These are phyloP conservation scores for Syzygium grande DNA, from an alignment of 345 rosid species.

Conservation along the genomic window DNA sequence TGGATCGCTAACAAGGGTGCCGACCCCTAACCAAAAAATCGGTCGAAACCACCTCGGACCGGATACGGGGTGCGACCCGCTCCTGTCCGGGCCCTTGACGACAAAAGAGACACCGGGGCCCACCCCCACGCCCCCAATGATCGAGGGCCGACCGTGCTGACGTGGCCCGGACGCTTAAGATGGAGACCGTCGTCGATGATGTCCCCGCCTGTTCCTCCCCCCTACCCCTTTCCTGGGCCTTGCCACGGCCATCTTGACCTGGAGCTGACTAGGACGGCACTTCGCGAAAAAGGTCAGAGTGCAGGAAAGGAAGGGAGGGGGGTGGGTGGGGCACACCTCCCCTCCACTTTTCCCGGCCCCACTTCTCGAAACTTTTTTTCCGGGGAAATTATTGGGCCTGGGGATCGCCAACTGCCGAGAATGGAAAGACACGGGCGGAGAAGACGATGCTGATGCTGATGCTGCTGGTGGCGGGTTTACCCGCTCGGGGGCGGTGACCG, in stretches of 20 bases:
- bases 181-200: background rate
- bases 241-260: background rate
- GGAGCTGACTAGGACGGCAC: background rate
- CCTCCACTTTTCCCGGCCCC: background rate
- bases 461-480: background rate
- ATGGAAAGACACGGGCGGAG: background rate
- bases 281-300: background rate
- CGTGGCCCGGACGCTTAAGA: background rate
- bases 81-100: background rate
- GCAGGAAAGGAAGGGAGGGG: no score
- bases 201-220: background rate
- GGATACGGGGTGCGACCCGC: background rate
- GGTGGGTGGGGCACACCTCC: no score
- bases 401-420: background rate
- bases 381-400: background rate
- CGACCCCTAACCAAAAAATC: background rate
- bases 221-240: background rate
- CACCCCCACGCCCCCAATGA: background rate
- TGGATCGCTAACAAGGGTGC: background rate
- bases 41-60: background rate
- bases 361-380: background rate
- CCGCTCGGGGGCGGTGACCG: background rate
- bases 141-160: background rate
- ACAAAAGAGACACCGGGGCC: background rate
- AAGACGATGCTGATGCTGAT: background rate